These are phyloP conservation scores for Periconia digitata DNA, from an alignment of 2,329 filamentous ascomycete genomes.

Conservation along the genomic window DNA sequence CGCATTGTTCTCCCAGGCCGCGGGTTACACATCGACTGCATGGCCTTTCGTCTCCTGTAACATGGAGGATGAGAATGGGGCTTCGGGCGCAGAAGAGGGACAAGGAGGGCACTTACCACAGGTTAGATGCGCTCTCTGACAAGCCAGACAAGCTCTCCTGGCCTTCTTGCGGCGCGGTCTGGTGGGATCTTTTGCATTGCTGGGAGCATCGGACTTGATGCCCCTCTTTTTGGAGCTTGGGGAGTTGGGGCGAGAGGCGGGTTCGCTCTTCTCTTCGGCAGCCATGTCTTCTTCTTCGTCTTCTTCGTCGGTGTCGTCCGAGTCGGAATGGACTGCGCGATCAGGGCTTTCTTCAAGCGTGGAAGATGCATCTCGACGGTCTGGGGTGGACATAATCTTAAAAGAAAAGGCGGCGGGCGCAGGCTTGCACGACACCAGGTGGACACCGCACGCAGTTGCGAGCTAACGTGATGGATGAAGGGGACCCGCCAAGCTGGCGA, in stretches of 20 bases:
- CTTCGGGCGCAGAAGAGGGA: neutral
- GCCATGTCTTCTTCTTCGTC: conserved; percentile 46
- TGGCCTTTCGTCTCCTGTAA: conserved; percentile 85
- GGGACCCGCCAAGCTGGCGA: conserved; percentile 7
- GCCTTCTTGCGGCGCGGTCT: conserved; percentile 95
- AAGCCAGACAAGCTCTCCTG: conserved; percentile 91
- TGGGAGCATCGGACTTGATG: conserved; percentile 35
- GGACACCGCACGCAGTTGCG: too few species aligned
- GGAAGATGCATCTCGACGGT: conserved; percentile 50
- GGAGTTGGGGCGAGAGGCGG: conserved; percentile 40
- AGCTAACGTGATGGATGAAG: neutral
- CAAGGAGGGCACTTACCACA: conserved; percentile 73
- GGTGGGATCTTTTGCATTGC: conserved; percentile 80
- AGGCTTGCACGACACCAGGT: conserved; percentile 19
- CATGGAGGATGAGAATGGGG: conserved; percentile 10
- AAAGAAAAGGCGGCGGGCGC: conserved; percentile 21
- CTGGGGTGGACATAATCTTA: conserved; percentile 53
- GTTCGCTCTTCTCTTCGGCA: conserved; percentile 44
- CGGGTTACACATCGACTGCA: conserved; percentile 94
- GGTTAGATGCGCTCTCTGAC: conserved; percentile 94
- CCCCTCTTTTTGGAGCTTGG: conserved; percentile 30
- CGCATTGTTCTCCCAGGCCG: conserved; percentile 84
- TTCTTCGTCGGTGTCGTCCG: conserved; percentile 11
- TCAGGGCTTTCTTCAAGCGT: conserved; percentile 47
- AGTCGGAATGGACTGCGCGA: conserved; percentile 42